Conservation (phyloP, 108 stramenopile species). For the Poteriospumella lacustris region DNA sequence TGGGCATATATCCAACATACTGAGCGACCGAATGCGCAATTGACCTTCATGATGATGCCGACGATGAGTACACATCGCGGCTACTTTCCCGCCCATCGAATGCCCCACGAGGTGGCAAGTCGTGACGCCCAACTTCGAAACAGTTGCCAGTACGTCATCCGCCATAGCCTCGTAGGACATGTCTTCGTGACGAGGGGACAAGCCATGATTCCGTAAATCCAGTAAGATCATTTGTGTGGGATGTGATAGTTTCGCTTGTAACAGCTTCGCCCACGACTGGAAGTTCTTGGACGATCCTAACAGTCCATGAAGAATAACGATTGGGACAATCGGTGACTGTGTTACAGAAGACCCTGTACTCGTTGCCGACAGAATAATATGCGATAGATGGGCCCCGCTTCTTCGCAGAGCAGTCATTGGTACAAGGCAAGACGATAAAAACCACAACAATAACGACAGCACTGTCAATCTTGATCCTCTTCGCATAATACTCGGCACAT, state of each 20-base stretch:
- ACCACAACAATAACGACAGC: no score
- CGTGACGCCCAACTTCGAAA: constrained; percentile 55
- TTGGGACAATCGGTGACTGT: no score
- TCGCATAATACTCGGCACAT: no score
- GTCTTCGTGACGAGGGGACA: constrained; percentile 42
- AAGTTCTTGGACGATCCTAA: constrained; percentile 87
- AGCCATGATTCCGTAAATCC: constrained; percentile 88
- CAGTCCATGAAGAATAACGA: constrained; percentile 82
- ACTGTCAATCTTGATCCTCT: no score
- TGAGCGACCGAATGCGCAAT: background rate
- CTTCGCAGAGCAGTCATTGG: no score
- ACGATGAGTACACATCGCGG: constrained; percentile 27
- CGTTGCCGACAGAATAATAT: no score
- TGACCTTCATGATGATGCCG: background rate
- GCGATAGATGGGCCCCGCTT: no score
- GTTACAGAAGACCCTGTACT: no score
- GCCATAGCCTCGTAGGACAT: constrained; percentile 83
- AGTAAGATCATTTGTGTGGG: constrained; percentile 61
- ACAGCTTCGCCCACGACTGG: constrained; percentile 64
- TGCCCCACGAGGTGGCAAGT: constrained; percentile 76
- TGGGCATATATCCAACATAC: background rate
- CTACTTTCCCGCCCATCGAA: constrained; percentile 89
- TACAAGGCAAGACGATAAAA: no score
- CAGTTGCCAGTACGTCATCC: constrained; percentile 67
- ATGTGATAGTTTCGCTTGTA: constrained; percentile 61